Percentiles rank a stretch among this genome's conserved stretches.
Conservation (phyloP, 768 basidiomycete genomes). For the Neoboletus brunneissimus region DNA sequence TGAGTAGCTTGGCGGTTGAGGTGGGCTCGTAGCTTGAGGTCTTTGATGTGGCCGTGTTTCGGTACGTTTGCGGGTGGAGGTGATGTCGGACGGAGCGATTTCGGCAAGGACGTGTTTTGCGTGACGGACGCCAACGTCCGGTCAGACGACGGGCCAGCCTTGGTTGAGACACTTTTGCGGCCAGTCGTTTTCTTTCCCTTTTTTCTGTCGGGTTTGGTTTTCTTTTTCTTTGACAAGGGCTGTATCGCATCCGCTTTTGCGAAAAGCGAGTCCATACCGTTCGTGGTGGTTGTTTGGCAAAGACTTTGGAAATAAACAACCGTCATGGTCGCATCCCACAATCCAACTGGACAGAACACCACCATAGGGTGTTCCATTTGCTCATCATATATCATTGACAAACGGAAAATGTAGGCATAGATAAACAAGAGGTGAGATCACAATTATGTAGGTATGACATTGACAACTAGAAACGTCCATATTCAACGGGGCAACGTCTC, state of each 20-base stretch:
- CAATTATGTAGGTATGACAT: slow-evolving; percentile 3
- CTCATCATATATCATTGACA: background rate
- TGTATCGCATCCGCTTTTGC: slow-evolving; percentile 62
- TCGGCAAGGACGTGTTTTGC: slow-evolving; percentile 59
- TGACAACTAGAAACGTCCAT: slow-evolving; percentile 4
- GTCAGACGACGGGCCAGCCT: slow-evolving; percentile 36
- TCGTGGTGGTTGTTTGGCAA: slow-evolving; percentile 9
- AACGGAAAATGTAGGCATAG: background rate
- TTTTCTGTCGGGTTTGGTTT: slow-evolving; percentile 20
- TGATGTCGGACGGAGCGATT: slow-evolving; percentile 57
- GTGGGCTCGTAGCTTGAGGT: slow-evolving; percentile 73
- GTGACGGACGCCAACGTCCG: slow-evolving; percentile 56
- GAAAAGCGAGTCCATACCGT: slow-evolving; percentile 64
- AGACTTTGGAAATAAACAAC: slow-evolving; percentile 17
- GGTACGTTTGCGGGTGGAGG: slow-evolving; percentile 46
- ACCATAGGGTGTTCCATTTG: no score
- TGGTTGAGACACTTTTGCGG: slow-evolving; percentile 14
- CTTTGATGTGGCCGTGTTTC: slow-evolving; percentile 60
- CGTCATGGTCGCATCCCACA: background rate
- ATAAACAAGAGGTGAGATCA: slow-evolving; percentile 2
- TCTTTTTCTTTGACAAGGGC: slow-evolving; percentile 47
- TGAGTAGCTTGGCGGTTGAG: slow-evolving; percentile 61
- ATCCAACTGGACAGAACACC: no score
- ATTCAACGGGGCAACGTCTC: slow-evolving; percentile 6
- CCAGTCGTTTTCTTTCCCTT: slow-evolving; percentile 24